Conservation (phyloP, 371 early-diverging fungal species). For the Vairimorpha ceranae region DNA sequence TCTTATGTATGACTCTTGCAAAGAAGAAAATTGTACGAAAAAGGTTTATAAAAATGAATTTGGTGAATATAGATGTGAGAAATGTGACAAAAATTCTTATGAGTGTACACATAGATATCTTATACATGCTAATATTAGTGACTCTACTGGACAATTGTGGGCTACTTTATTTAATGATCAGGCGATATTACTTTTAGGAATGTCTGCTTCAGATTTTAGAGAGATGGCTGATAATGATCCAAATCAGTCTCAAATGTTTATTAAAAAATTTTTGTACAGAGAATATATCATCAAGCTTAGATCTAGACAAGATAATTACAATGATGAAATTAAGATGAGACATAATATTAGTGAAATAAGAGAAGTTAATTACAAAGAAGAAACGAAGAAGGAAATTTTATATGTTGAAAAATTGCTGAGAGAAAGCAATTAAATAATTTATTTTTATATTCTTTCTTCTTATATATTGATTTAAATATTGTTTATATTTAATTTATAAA, state of each 20-base stretch:
- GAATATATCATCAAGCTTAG: constrained; percentile 43
- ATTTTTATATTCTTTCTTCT: too few relatives aligned
- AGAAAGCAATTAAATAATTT: background rate
- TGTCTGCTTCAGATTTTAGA: constrained; percentile 43
- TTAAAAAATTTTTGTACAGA: constrained; percentile 37
- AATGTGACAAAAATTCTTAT: constrained; percentile 53
- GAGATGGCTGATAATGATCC: constrained; percentile 39
- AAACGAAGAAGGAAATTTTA: constrained; percentile 33
- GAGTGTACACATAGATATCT: constrained; percentile 57
- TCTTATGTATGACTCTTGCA: constrained; percentile 54
- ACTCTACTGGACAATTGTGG: constrained; percentile 57
- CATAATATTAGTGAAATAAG: constrained; percentile 23
- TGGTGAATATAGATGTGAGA: constrained; percentile 59
- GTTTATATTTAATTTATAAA: too few relatives aligned
- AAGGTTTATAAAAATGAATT: constrained; percentile 50
- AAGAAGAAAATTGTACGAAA: constrained; percentile 56
- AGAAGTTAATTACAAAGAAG: constrained; percentile 28
- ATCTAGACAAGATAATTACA: constrained; percentile 49
- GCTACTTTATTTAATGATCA: constrained; percentile 56
- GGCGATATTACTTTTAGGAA: constrained; percentile 50
- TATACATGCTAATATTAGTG: constrained; percentile 43
- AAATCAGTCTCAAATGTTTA: constrained; percentile 20
- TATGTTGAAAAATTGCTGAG: constrained; percentile 32
- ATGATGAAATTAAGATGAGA: constrained; percentile 45
- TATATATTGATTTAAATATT: too few relatives aligned